phyloP scores from a whole-genome alignment of 2,329 filamentous ascomycete species.

The Aspergillus aculeatus region DNA sequence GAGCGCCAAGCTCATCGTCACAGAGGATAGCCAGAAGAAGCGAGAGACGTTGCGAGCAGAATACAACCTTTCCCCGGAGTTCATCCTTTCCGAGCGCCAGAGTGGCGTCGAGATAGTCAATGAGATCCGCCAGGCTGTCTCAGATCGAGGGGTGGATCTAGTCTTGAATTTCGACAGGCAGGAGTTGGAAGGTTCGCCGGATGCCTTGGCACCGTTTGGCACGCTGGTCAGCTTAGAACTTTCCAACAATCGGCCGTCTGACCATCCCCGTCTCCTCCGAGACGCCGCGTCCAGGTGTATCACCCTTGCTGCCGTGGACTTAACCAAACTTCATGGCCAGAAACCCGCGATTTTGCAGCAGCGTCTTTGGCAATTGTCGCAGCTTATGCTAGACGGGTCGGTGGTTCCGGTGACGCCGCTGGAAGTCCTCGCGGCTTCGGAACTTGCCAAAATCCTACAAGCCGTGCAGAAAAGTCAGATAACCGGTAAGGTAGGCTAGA shows the following conservation, averaged over 20 bases:
- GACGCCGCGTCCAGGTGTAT: background rate
- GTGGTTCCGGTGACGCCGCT: background rate
- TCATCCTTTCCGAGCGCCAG: slow-evolving; percentile 9
- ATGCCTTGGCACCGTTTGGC: slow-evolving; percentile 12
- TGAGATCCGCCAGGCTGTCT: background rate
- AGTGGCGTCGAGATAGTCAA: background rate
- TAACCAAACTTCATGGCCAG: background rate
- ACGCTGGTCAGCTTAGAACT: slow-evolving; percentile 10
- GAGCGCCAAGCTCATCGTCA: slow-evolving; percentile 20
- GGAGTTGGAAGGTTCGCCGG: slow-evolving; percentile 1
- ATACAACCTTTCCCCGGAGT: slow-evolving; percentile 6
- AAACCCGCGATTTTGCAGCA: background rate
- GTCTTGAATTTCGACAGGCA: slow-evolving; percentile 1
- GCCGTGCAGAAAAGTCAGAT: background rate
- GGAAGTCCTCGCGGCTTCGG: background rate
- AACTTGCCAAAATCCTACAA: background rate
- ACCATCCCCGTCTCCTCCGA: background rate
- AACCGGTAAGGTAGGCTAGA: background rate
- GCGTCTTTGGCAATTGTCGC: background rate
- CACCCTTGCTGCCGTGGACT: slow-evolving; percentile 1
- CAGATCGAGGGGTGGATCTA: background rate
- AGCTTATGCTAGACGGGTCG: background rate
- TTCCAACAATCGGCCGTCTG: background rate
- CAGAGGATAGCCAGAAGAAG: slow-evolving; percentile 9
- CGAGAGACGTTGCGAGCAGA: slow-evolving; percentile 6